These are phyloP conservation scores for rapeseed (Brassica napus) DNA, from an alignment of 345 rosid species.

Conservation along the genomic window DNA sequence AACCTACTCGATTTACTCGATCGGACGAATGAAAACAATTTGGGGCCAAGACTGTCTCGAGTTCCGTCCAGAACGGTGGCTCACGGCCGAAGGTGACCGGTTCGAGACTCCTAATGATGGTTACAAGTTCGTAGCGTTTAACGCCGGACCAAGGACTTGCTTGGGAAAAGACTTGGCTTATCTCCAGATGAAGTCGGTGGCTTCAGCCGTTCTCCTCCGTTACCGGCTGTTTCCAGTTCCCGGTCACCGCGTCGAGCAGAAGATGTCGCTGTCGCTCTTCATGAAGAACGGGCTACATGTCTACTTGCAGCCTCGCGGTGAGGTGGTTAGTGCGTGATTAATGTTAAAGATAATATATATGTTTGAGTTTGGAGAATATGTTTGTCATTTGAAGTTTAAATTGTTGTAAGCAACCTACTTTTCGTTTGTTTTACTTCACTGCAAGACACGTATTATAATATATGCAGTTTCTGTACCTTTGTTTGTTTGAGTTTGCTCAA, in stretches of 20 bases:
- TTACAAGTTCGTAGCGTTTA: slow-evolving; percentile 82
- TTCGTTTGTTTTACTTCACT: slow-evolving; percentile 27
- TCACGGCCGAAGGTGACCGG: slow-evolving; percentile 52
- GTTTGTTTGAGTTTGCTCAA: slow-evolving; percentile 38
- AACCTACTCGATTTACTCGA: slow-evolving; percentile 81
- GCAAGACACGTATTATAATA: slow-evolving; percentile 16
- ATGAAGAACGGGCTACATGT: slow-evolving; percentile 87
- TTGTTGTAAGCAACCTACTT: slow-evolving; percentile 15
- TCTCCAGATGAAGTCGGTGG: slow-evolving; percentile 85
- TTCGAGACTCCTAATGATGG: slow-evolving; percentile 78
- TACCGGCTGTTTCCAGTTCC: slow-evolving; percentile 67
- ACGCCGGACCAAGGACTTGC: slow-evolving; percentile 93
- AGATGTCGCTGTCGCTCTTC: slow-evolving; percentile 90
- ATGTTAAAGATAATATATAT: slow-evolving; percentile 17
- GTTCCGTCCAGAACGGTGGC: slow-evolving; percentile 85
- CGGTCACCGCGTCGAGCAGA: slow-evolving; percentile 85
- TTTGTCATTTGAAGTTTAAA: slow-evolving; percentile 14
- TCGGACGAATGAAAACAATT: slow-evolving; percentile 84
- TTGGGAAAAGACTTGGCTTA: slow-evolving; percentile 93
- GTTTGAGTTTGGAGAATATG: slow-evolving; percentile 8
- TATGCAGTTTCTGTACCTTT: slow-evolving; percentile 30
- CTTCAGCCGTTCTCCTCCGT: slow-evolving; percentile 79
- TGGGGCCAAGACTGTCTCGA: slow-evolving; percentile 92
- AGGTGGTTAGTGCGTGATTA: slow-evolving; percentile 23
- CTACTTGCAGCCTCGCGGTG: slow-evolving; percentile 67